Base-by-base conservation (phyloP, 768 basidiomycete genomes). In the Roridomyces roridus region DNA sequence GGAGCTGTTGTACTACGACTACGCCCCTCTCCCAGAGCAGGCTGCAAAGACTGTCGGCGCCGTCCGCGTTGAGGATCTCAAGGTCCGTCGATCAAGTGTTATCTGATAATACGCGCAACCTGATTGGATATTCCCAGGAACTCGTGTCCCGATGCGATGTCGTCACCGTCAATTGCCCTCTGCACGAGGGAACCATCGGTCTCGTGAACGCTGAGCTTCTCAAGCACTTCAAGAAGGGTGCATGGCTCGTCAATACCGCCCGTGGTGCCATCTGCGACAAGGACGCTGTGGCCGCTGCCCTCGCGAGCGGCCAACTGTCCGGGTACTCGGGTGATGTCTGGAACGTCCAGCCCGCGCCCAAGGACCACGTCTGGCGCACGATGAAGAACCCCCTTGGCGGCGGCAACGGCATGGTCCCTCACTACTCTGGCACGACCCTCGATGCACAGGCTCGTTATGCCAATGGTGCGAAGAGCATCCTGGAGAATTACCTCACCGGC, bases 201-300 rank as follows among this genome's bases (percentile, higher is more conserved):
- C 83, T 95, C 43, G 80, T 95, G 68, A 91, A 94, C 77, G 80
- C 83, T 36, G 91, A 94, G 35, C 85, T 93, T 36, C 78, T 96
- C 64, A 82, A 83, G 71, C 89, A 92, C 76, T 89, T 96, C 83
- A 96, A 96, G 83, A 88, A 90, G 71, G 94, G 92, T 45, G 84
- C 93, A 15, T 94, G 90, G 89, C 85, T 96, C 66, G 88, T 96
- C 68, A 96, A 96, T 83, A 94, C 92, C 25, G 92, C 92, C 47
- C 91, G 93, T 64, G 94, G 94, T 40, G 94, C 94, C 37, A 94
- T 96, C 66, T 93, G 91, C 69, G 87, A 92, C 74, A 86, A 86
- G 63, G 85, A 93, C 59, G 92, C 85, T 39, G 88, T 96, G 56
- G 86, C 88, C 5, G 85, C 70, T 0, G 92, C 94, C 12, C 70